Evolutionary conservation across 2,329 filamentous ascomycete species (phyloP).

Genomic region (Neurospora sp.): DNA sequence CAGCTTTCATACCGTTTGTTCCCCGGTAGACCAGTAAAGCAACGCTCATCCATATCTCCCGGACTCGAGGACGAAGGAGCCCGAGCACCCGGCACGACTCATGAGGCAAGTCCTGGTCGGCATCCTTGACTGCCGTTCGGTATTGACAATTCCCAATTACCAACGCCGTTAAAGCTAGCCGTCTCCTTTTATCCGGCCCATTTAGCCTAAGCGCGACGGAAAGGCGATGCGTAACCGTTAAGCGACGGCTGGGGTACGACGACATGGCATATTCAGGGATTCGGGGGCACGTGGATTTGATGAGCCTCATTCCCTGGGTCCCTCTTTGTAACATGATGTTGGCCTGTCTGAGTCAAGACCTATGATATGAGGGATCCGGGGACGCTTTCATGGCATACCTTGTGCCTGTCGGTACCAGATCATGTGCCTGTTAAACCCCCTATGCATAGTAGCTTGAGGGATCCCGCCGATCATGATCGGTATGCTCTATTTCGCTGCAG

Average conservation of each 20-base stretch:
- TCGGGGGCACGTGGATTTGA: background rate
- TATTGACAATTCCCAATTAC: background rate
- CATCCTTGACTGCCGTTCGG: background rate
- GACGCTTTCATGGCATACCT: background rate
- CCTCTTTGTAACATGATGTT: background rate
- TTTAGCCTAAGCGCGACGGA: background rate
- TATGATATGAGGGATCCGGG: background rate
- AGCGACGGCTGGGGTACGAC: background rate
- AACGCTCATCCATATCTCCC: background rate
- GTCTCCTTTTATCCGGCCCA: background rate
- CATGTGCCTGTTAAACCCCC: background rate
- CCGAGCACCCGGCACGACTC: background rate
- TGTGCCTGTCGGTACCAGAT: background rate
- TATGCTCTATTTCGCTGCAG: background rate
- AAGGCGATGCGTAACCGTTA: background rate
- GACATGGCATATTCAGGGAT: background rate
- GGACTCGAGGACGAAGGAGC: background rate
- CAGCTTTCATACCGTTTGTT: background rate
- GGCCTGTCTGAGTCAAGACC: background rate
- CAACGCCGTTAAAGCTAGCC: background rate
- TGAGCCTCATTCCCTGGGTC: background rate
- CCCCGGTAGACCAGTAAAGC: background rate
- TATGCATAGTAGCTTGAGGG: background rate
- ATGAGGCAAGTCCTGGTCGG: background rate
- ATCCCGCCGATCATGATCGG: background rate